A percentile compares a stretch with the other conserved stretches of the same genome.
Evolutionary conservation across 495 filamentous ascomycete species (phyloP).

Genomic region (Ramalina peruviana): DNA sequence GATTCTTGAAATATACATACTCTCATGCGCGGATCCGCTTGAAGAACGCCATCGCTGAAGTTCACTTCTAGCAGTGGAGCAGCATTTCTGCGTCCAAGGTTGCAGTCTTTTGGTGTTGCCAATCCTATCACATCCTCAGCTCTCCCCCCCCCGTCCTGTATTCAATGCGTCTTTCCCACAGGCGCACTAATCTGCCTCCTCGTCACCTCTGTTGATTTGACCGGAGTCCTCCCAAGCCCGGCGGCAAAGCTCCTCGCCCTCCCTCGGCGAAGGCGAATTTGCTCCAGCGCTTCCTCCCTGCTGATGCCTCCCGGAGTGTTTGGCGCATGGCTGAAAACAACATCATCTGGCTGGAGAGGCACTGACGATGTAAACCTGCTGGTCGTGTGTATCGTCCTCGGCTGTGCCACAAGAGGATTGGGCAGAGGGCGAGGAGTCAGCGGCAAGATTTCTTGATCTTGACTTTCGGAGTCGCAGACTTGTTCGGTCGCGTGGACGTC

Average conservation of each 20-base stretch:
- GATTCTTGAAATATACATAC: too few relatives aligned
- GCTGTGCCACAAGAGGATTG: not conserved
- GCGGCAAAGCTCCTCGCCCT: slow-evolving; percentile 31
- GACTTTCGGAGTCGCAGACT: not conserved
- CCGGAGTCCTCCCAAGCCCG: slow-evolving; percentile 17
- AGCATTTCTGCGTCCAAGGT: too few relatives aligned
- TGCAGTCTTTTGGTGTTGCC: not conserved
- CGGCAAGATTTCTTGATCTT: slow-evolving; percentile 5
- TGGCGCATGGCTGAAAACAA: slow-evolving; percentile 10
- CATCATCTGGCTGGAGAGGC: slow-evolving; percentile 4
- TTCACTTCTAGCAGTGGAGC: too few relatives aligned
- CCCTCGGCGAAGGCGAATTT: slow-evolving; percentile 34
- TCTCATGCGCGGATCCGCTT: too few relatives aligned
- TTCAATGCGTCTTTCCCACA: slow-evolving; percentile 1
- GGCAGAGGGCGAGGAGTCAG: slow-evolving; percentile 12
- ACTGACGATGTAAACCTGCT: slow-evolving; percentile 24
- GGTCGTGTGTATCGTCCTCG: slow-evolving; percentile 6
- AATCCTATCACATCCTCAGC: slow-evolving; percentile 84
- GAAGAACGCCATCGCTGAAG: too few relatives aligned
- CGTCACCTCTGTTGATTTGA: not conserved
- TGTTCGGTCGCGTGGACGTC: not conserved
- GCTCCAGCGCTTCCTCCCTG: slow-evolving; percentile 36
- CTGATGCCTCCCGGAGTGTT: slow-evolving; percentile 29
- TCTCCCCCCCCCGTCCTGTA: not conserved
- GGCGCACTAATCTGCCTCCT: slow-evolving; percentile 18